These are phyloP conservation scores for Coffea humblotiana DNA, from an alignment of 305 asterid genomes.

Conservation along the genomic window DNA sequence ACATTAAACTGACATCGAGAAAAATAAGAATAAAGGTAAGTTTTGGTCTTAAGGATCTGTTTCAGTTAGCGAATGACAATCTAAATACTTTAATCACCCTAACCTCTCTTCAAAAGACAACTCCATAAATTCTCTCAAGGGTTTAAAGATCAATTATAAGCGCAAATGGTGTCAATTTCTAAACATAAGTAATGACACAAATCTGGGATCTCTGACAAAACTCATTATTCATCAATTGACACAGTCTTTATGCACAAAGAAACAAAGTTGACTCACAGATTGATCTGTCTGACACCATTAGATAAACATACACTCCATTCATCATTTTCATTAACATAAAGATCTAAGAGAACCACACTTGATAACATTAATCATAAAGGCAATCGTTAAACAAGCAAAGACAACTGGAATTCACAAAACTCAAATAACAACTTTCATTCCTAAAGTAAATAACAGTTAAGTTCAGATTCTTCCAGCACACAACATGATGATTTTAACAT, in stretches of 20 bases:
- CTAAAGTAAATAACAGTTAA: neutral
- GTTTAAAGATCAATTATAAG: neutral
- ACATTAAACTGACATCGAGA: neutral
- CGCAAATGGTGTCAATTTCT: neutral
- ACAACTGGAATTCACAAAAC: neutral
- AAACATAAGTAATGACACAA: neutral
- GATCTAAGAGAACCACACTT: neutral
- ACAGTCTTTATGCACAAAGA: too few species aligned
- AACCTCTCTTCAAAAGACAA: neutral
- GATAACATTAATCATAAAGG: neutral
- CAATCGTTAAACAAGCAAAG: neutral
- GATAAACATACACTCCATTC: neutral
- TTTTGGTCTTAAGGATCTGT: neutral
- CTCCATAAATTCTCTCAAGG: neutral
- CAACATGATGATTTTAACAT: neutral
- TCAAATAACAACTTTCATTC: neutral
- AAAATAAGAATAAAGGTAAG: neutral
- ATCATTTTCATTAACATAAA: neutral
- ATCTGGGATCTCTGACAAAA: too few species aligned
- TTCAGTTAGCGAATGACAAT: neutral
- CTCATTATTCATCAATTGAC: too few species aligned
- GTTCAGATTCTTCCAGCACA: neutral
- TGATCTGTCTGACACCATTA: neutral
- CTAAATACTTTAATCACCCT: neutral
- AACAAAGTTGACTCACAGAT: too few species aligned